Evolutionary conservation across 1,139 yeast genomes (phyloP).

Genomic region (Yamadazyma blattariae): DNA sequence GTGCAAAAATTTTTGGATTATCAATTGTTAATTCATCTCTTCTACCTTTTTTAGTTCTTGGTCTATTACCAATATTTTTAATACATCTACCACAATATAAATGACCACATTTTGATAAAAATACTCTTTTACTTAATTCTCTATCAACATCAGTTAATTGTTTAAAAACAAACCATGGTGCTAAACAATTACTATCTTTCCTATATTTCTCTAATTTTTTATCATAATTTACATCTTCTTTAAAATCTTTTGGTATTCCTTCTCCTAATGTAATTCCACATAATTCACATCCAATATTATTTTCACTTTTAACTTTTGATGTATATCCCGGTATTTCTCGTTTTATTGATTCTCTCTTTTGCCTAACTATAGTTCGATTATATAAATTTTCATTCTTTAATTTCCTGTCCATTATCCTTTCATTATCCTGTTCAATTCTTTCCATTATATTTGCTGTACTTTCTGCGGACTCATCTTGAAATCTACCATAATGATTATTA

Average conservation of each 20-base stretch:
- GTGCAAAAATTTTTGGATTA: conserved; percentile 48
- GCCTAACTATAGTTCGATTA: conserved; percentile 27
- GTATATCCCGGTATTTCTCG: conserved; percentile 29
- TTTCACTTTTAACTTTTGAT: conserved; percentile 31
- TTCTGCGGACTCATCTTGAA: background rate
- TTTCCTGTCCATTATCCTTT: conserved; percentile 31
- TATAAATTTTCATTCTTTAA: conserved; percentile 29
- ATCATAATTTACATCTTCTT: conserved; percentile 29
- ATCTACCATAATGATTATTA: background rate
- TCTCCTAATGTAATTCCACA: conserved; percentile 71
- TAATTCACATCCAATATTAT: conserved; percentile 54
- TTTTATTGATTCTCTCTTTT: conserved; percentile 26
- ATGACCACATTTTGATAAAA: conserved; percentile 78
- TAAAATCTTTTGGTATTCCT: conserved; percentile 60
- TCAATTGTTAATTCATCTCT: conserved; percentile 23
- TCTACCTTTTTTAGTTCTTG: conserved; percentile 18
- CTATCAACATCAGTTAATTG: conserved; percentile 53
- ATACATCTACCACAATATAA: conserved; percentile 86
- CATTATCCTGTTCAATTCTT: conserved; percentile 43
- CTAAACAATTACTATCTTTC: conserved; percentile 35
- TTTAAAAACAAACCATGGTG: conserved; percentile 63
- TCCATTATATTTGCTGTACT: conserved; percentile 25
- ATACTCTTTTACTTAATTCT: conserved; percentile 65
- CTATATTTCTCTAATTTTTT: conserved; percentile 25
- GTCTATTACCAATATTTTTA: conserved; percentile 49